Conservation (phyloP, 805 yeast genomes). For the Yarrowia keelungensis region DNA sequence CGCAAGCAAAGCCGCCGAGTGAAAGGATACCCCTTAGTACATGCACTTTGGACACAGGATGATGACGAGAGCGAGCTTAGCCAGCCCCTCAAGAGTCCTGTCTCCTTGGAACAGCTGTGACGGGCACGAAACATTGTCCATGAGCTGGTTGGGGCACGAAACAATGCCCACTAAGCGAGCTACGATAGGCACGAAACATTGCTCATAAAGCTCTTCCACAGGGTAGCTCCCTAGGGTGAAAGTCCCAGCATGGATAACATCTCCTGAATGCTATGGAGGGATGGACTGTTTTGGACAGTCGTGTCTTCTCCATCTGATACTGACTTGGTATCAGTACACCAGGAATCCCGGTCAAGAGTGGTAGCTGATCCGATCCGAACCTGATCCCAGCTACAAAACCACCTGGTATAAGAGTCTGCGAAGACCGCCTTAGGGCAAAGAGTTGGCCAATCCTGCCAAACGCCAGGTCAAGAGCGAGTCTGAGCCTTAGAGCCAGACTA, state of each 20-base stretch:
- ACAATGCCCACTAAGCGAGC: background rate
- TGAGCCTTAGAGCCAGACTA: background rate
- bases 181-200: constrained; percentile 7
- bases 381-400: constrained; percentile 2
- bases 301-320: constrained; percentile 5
- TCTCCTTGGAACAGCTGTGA: background rate
- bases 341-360: constrained; percentile 16
- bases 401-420: constrained; percentile 9
- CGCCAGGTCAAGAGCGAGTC: constrained; percentile 11
- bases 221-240: constrained; percentile 15
- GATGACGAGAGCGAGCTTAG: background rate
- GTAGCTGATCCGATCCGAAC: constrained; percentile 2
- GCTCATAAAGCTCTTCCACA: background rate
- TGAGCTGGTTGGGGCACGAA: background rate
- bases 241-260: constrained; percentile 5
- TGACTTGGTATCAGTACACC: constrained; percentile 16
- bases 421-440: constrained; percentile 15
- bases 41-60: background rate
- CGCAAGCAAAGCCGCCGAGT: background rate
- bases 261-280: constrained; percentile 11
- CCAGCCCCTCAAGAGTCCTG: constrained; percentile 2
- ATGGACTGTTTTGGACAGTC: constrained; percentile 2
- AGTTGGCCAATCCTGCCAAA: constrained; percentile 2
- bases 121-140: constrained; percentile 14
- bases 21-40: constrained; percentile 8